Evolutionary conservation across 2,329 filamentous ascomycete species (phyloP).

Genomic region (Neopestalotiopsis rosae): DNA sequence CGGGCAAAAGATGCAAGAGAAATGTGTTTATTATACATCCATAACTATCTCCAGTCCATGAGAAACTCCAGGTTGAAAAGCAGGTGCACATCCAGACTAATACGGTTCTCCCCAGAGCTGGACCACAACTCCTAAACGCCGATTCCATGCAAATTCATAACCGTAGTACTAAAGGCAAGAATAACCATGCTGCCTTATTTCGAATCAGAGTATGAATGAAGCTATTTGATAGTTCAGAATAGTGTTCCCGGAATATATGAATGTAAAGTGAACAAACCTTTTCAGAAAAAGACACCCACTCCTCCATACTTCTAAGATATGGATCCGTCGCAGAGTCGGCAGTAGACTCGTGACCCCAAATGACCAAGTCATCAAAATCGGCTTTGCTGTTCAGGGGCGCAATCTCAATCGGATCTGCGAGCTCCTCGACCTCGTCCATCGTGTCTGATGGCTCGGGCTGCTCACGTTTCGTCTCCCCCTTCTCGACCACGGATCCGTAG

Average conservation of each 20-base stretch:
- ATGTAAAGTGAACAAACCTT: conserved; percentile 53
- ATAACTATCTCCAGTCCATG: background rate
- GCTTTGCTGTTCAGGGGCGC: conserved; percentile 67
- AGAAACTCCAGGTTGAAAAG: background rate
- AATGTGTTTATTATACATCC: too few relatives aligned
- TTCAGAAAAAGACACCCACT: conserved; percentile 80
- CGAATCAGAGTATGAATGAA: conserved; percentile 37
- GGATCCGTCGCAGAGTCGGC: conserved; percentile 68
- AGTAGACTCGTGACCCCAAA: conserved; percentile 83
- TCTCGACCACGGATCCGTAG: conserved; percentile 65
- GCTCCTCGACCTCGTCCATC: conserved; percentile 45
- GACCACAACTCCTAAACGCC: conserved; percentile 8
- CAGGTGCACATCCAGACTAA: background rate
- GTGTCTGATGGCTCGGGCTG: conserved; percentile 28
- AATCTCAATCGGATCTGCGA: conserved; percentile 53
- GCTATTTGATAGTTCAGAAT: conserved; percentile 21
- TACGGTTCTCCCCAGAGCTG: background rate
- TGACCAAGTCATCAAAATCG: conserved; percentile 74
- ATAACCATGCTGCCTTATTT: background rate
- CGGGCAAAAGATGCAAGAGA: too few relatives aligned
- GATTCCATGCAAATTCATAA: conserved; percentile 3
- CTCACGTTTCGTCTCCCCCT: conserved; percentile 43
- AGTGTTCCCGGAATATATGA: background rate
- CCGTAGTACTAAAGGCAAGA: background rate
- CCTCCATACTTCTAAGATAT: conserved; percentile 76